phyloP scores from a whole-genome alignment of 2,329 filamentous ascomycete genomes.

The Calonectria ilicicola region DNA sequence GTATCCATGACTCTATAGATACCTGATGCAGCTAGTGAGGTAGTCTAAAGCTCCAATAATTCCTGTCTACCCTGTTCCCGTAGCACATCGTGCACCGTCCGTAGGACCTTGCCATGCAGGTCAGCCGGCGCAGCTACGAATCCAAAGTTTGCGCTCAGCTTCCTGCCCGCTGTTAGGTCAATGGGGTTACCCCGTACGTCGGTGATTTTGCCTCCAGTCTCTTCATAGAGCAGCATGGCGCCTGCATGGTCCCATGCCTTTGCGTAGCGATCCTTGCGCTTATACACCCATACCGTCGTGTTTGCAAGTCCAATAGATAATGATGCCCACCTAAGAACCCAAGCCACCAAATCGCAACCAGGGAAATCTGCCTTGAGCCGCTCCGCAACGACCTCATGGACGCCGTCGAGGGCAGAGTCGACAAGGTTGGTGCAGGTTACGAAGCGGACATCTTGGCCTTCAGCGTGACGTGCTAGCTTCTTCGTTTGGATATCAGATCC shows the following conservation, averaged over 20 bases:
- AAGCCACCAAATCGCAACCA: conserved; percentile 65
- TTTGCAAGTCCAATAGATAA: conserved; percentile 66
- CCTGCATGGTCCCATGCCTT: conserved; percentile 73
- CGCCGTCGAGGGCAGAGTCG: conserved; percentile 60
- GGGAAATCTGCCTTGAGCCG: conserved; percentile 57
- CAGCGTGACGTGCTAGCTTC: conserved; percentile 48
- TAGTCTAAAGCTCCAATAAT: conserved; percentile 27
- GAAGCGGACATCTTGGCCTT: conserved; percentile 50
- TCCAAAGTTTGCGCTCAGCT: conserved; percentile 64
- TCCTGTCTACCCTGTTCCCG: conserved; percentile 46
- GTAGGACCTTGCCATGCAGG: conserved; percentile 60
- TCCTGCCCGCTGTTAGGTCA: conserved; percentile 62
- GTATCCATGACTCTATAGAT: not conserved
- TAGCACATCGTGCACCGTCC: conserved; percentile 84
- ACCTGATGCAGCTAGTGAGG: not conserved
- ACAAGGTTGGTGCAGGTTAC: conserved; percentile 61
- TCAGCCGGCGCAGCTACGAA: conserved; percentile 65
- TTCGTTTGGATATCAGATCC: conserved; percentile 39
- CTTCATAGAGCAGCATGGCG: conserved; percentile 69
- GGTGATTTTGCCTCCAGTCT: conserved; percentile 66
- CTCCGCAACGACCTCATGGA: conserved; percentile 59
- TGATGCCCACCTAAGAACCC: conserved; percentile 67
- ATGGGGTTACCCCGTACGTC: conserved; percentile 65
- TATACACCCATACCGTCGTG: conserved; percentile 69
- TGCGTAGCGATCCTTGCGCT: conserved; percentile 57